Evolutionary conservation across 306 rosid species (phyloP).

Genomic region (Cicer bijugum): DNA sequence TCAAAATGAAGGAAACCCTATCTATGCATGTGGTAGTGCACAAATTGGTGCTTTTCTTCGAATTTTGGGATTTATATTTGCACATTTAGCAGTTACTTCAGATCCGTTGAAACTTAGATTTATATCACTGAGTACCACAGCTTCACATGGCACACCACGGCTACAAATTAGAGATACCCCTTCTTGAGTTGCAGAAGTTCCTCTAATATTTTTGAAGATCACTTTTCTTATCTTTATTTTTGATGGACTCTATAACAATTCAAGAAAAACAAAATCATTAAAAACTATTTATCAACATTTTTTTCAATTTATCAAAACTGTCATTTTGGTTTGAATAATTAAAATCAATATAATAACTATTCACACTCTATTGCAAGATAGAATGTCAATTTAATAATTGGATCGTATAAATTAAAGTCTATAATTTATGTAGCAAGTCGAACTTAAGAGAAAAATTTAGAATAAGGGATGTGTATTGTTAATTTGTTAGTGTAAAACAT

Average conservation of each 20-base stretch:
- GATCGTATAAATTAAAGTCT: background rate
- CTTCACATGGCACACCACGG: slow-evolving; percentile 17
- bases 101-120: slow-evolving; percentile 22
- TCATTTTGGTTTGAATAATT: no score
- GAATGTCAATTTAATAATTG: no score
- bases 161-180: slow-evolving; percentile 35
- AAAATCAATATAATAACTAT: no score
- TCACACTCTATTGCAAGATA: background rate
- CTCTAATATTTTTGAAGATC: slow-evolving; percentile 46
- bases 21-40: no score
- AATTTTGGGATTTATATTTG: no score
- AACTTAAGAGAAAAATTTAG: no score
- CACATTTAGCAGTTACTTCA: no score
- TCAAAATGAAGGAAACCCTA: no score
- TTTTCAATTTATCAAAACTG: background rate
- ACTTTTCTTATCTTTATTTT: slow-evolving; percentile 50
- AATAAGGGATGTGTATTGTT: accelerated
- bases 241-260: slow-evolving; percentile 28
- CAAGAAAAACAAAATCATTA: background rate
- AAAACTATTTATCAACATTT: background rate
- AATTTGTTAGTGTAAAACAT: no score
- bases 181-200: background rate
- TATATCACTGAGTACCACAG: background rate
- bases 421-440: no score
- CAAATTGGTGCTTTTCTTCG: no score